Base-by-base conservation (phyloP, 1,139 yeast species). In the Lodderomyces theae region DNA sequence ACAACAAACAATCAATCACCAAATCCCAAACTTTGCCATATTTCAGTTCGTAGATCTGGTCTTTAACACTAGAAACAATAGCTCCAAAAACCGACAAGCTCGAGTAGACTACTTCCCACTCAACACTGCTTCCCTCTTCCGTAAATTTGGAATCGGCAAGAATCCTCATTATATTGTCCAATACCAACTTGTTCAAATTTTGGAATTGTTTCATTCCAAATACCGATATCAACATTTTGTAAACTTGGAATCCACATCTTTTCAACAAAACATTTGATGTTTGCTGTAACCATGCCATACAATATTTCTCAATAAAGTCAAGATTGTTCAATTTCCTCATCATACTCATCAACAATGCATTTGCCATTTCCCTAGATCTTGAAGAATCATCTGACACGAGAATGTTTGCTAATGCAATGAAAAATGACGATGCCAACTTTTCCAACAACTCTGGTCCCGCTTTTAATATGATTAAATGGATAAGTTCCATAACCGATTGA, bases 331-430 rank as follows among this genome's bases (percentile, higher is more conserved):
- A 61, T 42, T 78, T 78, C 32, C 64, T 64, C 42, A 90, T 62
- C 38, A 92, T 68, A 17, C 71, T 70, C 9, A 75, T 63, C 29
- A 89, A 65, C 39, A 90, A 68, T 5, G 79, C 63, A 5, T 83
- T 66, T 0, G 97, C 89, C 86, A 84, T 83, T 57, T 87, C 95
- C 44, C 96, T 79, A 56, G 97, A 90, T 47, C 76, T 80, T n/a
- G 84, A 66, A 3, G 86, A 74, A 39, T 84, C 86, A 58, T 92
- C 98, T 41, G 86, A 80, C 28, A 86, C 82, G 17, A 87, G 64
- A 21, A 86, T 84, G 58, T 86, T 81, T 0, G 95, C 81, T 46
- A 92, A 67, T 0, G 90, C 87, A 38, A 90, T 83, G 56, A 89
- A 92, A 54, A 90, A 86, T 2, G 96, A 83, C 0, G 84, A 64